Percentiles rank a stretch among this genome's conserved stretches.
Evolutionary conservation across 2,329 filamentous ascomycete genomes (phyloP).

Genomic region (Sarocladium oryzae): DNA sequence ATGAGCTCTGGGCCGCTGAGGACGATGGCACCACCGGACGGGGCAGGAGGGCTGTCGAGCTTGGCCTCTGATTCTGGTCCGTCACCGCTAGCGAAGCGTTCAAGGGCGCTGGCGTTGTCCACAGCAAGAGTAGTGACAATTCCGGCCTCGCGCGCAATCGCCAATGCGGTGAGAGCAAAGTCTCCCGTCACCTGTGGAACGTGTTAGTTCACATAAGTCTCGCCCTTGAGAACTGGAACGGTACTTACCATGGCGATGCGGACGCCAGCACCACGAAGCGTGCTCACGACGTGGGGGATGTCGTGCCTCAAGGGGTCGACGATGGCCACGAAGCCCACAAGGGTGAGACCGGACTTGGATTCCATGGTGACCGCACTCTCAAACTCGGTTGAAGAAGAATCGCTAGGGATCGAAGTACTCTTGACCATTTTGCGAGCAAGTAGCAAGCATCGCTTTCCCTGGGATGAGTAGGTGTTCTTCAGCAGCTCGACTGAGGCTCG

Average conservation of each 20-base stretch:
- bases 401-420: constrained; percentile 29
- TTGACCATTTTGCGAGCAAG: constrained; percentile 55
- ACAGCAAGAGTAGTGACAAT: constrained; percentile 55
- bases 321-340: constrained; percentile 70
- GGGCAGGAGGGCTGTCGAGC: constrained; percentile 11
- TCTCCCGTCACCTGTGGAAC: constrained; percentile 62
- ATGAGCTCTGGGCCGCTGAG: constrained; percentile 61
- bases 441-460: constrained; percentile 62
- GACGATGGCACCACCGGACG: constrained; percentile 42
- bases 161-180: constrained; percentile 66
- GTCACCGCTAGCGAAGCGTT: constrained; percentile 24
- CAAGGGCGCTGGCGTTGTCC: constrained; percentile 47
- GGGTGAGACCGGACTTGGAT: constrained; percentile 51
- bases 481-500: constrained; percentile 44
- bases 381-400: constrained; percentile 34
- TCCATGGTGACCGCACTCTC: constrained; percentile 53
- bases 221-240: too few species aligned
- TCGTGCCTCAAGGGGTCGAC: constrained; percentile 73
- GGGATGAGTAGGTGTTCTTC: constrained; percentile 62
- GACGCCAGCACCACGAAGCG: constrained; percentile 62
- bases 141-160: constrained; percentile 66
- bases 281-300: constrained; percentile 60
- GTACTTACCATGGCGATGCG: constrained; percentile 64
- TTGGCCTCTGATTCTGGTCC: constrained; percentile 13
- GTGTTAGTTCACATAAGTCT: too few species aligned